Evolutionary conservation across 176 grass and related monocot genomes (phyloP).

Genomic region (Pharus latifolius): DNA sequence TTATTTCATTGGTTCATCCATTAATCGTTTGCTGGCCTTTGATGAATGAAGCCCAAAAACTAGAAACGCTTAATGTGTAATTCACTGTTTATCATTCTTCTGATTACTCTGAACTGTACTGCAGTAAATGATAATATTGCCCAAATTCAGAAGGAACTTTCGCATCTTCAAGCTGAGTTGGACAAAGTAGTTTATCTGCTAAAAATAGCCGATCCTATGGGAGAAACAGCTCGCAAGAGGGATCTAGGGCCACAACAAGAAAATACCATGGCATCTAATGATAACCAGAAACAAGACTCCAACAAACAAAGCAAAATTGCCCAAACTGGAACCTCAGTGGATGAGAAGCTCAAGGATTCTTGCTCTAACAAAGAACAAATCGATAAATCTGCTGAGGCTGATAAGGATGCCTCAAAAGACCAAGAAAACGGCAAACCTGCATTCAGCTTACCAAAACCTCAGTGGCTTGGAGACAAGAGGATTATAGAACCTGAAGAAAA

Average conservation of each 20-base stretch:
- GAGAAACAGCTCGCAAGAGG: constrained; percentile 74
- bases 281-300: constrained; percentile 14
- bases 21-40: too few relatives aligned
- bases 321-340: not conserved
- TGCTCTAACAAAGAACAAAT: constrained; percentile 5
- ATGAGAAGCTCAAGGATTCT: constrained; percentile 27
- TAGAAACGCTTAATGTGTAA: too few relatives aligned
- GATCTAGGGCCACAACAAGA: constrained; percentile 37
- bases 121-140: constrained; percentile 69
- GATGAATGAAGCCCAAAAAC: not conserved
- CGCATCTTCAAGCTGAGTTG: constrained; percentile 60
- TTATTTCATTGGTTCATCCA: not conserved
- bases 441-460: constrained; percentile 54
- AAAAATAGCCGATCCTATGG: constrained; percentile 92
- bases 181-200: constrained; percentile 78
- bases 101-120: constrained; percentile 11
- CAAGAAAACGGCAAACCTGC: constrained; percentile 37
- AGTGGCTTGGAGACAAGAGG: constrained; percentile 87
- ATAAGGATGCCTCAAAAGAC: constrained; percentile 13
- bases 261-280: constrained; percentile 13
- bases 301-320: constrained; percentile 27
- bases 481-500: constrained; percentile 42
- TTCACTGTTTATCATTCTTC: not conserved
- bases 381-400: constrained; percentile 9
- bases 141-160: constrained; percentile 65